These are phyloP conservation scores for Amylostereum areolatum DNA, from an alignment of 1,284 basidiomycete genomes.

Conservation along the genomic window DNA sequence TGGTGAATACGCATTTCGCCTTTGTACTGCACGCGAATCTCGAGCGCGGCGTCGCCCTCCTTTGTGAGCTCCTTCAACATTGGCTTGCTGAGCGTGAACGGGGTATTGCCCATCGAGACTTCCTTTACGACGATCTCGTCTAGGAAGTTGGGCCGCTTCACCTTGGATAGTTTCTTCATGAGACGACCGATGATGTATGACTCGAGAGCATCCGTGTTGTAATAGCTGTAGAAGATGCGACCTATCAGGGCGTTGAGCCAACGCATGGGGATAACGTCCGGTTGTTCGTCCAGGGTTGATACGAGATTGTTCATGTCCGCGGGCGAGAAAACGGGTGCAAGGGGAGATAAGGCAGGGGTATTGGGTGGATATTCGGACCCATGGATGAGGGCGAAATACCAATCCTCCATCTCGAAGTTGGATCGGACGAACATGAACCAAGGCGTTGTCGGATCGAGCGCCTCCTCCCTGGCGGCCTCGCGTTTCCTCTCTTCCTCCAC, in stretches of 20 bases:
- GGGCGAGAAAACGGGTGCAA: constrained; percentile 63
- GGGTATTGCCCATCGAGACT: constrained; percentile 81
- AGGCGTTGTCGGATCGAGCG: constrained; percentile 48
- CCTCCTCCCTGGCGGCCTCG: constrained; percentile 44
- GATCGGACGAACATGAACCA: constrained; percentile 89
- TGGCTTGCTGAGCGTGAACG: constrained; percentile 86
- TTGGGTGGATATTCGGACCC: constrained; percentile 57
- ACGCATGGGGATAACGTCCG: constrained; percentile 92
- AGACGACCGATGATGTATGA: constrained; percentile 81
- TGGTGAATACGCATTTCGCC: constrained; percentile 88
- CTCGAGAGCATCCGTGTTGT: constrained; percentile 79
- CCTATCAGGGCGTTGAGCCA: constrained; percentile 96
- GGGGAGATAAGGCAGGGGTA: constrained; percentile 48
- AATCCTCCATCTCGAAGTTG: constrained; percentile 90
- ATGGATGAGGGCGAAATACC: constrained; percentile 88
- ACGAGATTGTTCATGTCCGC: constrained; percentile 84
- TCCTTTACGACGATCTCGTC: constrained; percentile 83
- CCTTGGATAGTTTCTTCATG: constrained; percentile 90
- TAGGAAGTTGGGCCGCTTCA: constrained; percentile 85
- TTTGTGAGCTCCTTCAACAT: constrained; percentile 96
- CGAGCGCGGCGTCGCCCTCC: constrained; percentile 88
- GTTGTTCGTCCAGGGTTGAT: constrained; percentile 81
- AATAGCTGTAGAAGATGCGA: constrained; percentile 88
- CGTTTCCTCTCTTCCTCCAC: constrained; percentile 38
- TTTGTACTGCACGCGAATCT: constrained; percentile 78